phyloP scores from a whole-genome alignment of 805 yeast species.

The Candida caryicola region DNA sequence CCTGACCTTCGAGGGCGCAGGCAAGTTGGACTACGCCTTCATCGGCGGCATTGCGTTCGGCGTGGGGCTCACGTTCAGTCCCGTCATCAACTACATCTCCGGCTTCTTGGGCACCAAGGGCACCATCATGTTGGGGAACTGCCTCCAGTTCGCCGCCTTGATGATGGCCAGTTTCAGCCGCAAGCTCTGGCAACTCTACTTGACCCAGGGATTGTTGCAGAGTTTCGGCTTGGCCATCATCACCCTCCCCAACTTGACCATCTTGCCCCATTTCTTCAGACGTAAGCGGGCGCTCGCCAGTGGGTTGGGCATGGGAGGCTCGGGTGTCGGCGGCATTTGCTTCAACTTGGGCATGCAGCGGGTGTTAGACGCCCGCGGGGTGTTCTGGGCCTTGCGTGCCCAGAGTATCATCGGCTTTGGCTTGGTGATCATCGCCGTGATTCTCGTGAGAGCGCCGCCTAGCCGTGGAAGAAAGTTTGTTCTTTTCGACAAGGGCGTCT shows the following conservation, averaged over 20 bases:
- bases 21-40: conserved; percentile 22
- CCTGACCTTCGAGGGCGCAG: conserved; percentile 17
- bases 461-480: conserved; percentile 9
- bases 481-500: conserved; percentile 13
- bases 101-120: conserved; percentile 16
- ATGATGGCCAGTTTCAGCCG: conserved; percentile 21
- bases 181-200: conserved; percentile 21
- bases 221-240: conserved; percentile 23
- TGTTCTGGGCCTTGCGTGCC: conserved; percentile 22
- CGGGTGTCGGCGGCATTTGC: conserved; percentile 22
- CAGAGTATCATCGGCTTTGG: conserved; percentile 14
- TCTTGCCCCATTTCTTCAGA: conserved; percentile 23
- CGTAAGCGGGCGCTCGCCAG: conserved; percentile 18
- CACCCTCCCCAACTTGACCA: conserved; percentile 18
- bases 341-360: conserved; percentile 25
- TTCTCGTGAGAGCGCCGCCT: conserved; percentile 12
- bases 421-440: conserved; percentile 7
- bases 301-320: conserved; percentile 20
- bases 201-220: conserved; percentile 23
- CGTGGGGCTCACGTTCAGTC: conserved; percentile 18
- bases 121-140: conserved; percentile 18
- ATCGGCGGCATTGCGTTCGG: conserved; percentile 26
- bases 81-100: conserved; percentile 17
- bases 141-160: conserved; percentile 19
- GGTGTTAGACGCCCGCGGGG: conserved; percentile 16